These are phyloP conservation scores for Auricularia heimuer DNA, from an alignment of 768 basidiomycete genomes.

Conservation along the genomic window DNA sequence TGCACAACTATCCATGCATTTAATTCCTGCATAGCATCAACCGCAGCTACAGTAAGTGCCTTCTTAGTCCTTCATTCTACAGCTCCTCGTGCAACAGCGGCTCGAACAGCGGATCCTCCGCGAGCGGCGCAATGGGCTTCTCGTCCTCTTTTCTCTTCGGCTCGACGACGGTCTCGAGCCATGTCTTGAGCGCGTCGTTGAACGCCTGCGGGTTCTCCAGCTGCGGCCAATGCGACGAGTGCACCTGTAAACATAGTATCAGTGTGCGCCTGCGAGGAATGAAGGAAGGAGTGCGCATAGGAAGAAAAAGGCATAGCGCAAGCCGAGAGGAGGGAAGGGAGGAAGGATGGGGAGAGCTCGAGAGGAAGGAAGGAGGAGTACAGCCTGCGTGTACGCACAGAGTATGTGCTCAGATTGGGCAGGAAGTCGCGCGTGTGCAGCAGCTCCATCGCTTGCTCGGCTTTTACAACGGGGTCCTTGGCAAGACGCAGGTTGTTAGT, in stretches of 20 bases:
- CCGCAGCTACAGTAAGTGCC: too few species aligned
- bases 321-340: too few species aligned
- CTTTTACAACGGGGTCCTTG: constrained; percentile 35
- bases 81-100: constrained; percentile 1
- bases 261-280: too few species aligned
- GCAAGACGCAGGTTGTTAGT: too few species aligned
- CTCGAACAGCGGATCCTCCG: neutral
- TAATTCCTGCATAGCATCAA: too few species aligned
- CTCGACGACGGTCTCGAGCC: constrained; percentile 29
- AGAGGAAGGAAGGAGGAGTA: too few species aligned
- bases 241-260: constrained; percentile 30
- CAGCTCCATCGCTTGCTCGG: constrained; percentile 20
- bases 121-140: neutral
- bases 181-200: constrained; percentile 41
- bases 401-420: constrained; percentile 20
- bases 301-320: too few species aligned
- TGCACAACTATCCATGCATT: too few species aligned
- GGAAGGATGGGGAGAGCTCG: too few species aligned
- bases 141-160: neutral
- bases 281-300: neutral
- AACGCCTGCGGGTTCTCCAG: constrained; percentile 46
- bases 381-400: neutral
- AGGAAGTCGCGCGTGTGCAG: constrained; percentile 23
- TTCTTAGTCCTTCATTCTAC: neutral
- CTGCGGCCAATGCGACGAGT: constrained; percentile 59